A percentile compares a stretch with the other conserved stretches of the same genome.
phyloP scores from a whole-genome alignment of 257 asterid species.

The Gynochthodes officinalis region DNA sequence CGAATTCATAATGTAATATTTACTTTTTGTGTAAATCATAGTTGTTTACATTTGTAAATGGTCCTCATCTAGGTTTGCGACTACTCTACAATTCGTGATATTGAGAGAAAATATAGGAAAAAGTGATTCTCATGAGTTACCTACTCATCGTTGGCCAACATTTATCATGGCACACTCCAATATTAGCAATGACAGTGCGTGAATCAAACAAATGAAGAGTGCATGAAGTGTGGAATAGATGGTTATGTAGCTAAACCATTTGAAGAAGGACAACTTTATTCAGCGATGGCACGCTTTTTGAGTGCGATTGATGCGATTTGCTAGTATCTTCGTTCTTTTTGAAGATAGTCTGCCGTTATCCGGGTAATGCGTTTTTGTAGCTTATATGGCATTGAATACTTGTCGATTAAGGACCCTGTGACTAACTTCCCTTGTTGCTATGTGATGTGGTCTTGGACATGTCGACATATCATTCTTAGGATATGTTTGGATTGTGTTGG shows the following conservation, averaged over 20 bases:
- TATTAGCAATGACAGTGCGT: conserved; percentile 83
- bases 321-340: not conserved
- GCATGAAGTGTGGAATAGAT: conserved; percentile 66
- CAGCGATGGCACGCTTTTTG: conserved; percentile 57
- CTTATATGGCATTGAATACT: not conserved
- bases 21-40: not conserved
- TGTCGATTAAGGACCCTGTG: conserved; percentile 7
- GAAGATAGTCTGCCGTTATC: not conserved
- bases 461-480: not conserved
- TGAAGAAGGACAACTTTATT: conserved; percentile 63
- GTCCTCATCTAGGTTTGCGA: conserved; percentile 48
- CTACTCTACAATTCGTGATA: conserved; percentile 53
- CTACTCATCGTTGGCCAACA: conserved; percentile 11
- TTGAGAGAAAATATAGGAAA: conserved; percentile 43
- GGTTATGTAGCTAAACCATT: conserved; percentile 65
- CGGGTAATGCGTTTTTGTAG: not conserved
- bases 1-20: not conserved
- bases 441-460: not conserved
- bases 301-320: conserved; percentile 29
- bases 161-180: conserved; percentile 53
- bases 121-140: conserved; percentile 26
- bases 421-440: conserved; percentile 11
- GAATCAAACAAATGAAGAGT: conserved; percentile 52
- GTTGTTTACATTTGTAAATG: not conserved
- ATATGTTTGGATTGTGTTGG: too few relatives aligned